Evolutionary conservation across 768 basidiomycete genomes (phyloP).

Genomic region (Rhizopogon rudus): DNA sequence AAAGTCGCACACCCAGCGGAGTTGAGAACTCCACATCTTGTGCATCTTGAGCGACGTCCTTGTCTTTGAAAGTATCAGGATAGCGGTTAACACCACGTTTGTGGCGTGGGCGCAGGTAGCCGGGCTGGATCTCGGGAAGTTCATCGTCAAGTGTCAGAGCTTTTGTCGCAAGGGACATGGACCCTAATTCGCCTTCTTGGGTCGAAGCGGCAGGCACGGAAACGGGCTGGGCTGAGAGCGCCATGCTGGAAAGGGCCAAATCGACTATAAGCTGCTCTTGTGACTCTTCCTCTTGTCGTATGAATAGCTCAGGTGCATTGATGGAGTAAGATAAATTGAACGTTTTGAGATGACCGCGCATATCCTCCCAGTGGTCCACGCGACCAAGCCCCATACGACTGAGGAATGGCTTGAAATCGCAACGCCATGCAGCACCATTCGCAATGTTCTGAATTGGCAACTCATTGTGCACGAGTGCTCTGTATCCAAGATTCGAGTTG

Average conservation of each 20-base stretch:
- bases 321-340: slow-evolving; percentile 39
- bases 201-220: slow-evolving; percentile 18
- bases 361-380: slow-evolving; percentile 26
- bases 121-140: slow-evolving; percentile 56
- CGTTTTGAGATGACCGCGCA: slow-evolving; percentile 34
- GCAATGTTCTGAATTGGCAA: slow-evolving; percentile 35
- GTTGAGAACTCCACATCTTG: slow-evolving; percentile 21
- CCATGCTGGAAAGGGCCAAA: slow-evolving; percentile 50
- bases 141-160: slow-evolving; percentile 48
- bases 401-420: slow-evolving; percentile 44
- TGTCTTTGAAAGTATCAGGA: slow-evolving; percentile 18
- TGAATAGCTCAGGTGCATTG: slow-evolving; percentile 33
- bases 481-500: slow-evolving; percentile 47
- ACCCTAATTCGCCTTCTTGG: slow-evolving; percentile 36
- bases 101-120: slow-evolving; percentile 50
- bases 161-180: slow-evolving; percentile 48
- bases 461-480: slow-evolving; percentile 44
- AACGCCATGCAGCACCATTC: slow-evolving; percentile 47
- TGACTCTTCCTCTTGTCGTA: slow-evolving; percentile 47
- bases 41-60: slow-evolving; percentile 11
- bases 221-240: slow-evolving; percentile 47
- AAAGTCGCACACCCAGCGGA: slow-evolving; percentile 53
- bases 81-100: slow-evolving; percentile 25
- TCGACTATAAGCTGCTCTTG: slow-evolving; percentile 62
- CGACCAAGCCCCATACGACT: slow-evolving; percentile 35